These are phyloP conservation scores for Coprinellus aureogranulatus DNA, from an alignment of 768 basidiomycete genomes.

Conservation along the genomic window DNA sequence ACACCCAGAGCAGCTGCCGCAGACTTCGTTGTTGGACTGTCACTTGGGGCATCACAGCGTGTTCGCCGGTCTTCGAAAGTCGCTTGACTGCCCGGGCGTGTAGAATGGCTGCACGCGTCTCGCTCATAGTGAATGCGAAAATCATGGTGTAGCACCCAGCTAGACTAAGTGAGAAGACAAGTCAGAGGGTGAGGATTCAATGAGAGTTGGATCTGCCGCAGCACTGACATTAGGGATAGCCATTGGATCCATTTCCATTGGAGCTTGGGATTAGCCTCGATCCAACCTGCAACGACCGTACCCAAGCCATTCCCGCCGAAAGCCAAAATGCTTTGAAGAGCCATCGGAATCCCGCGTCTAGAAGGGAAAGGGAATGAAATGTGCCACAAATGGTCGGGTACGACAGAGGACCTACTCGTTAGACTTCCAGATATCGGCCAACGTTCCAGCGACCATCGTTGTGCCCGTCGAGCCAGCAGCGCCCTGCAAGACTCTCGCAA, in stretches of 20 bases:
- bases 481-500: slow-evolving; percentile 60
- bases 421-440: slow-evolving; percentile 64
- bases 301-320: slow-evolving; percentile 63
- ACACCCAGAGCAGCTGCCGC: slow-evolving; percentile 55
- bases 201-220: background rate
- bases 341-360: slow-evolving; percentile 75
- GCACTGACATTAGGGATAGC: slow-evolving; percentile 69
- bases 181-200: slow-evolving; percentile 1
- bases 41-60: slow-evolving; percentile 53
- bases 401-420: slow-evolving; percentile 45
- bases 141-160: slow-evolving; percentile 25
- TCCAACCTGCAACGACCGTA: slow-evolving; percentile 63
- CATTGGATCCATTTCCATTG: slow-evolving; percentile 86
- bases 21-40: slow-evolving; percentile 51
- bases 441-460: slow-evolving; percentile 67
- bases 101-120: slow-evolving; percentile 69
- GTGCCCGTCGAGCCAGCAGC: slow-evolving; percentile 67
- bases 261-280: slow-evolving; percentile 55
- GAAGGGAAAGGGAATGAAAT: background rate
- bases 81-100: slow-evolving; percentile 56
- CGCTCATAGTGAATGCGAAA: slow-evolving; percentile 56
- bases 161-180: slow-evolving; percentile 12
- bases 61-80: slow-evolving; percentile 58
- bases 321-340: slow-evolving; percentile 60
- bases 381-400: background rate